Evolutionary conservation across 2,329 filamentous ascomycete genomes (phyloP).

Genomic region (Sarocladiaceae sp.): DNA sequence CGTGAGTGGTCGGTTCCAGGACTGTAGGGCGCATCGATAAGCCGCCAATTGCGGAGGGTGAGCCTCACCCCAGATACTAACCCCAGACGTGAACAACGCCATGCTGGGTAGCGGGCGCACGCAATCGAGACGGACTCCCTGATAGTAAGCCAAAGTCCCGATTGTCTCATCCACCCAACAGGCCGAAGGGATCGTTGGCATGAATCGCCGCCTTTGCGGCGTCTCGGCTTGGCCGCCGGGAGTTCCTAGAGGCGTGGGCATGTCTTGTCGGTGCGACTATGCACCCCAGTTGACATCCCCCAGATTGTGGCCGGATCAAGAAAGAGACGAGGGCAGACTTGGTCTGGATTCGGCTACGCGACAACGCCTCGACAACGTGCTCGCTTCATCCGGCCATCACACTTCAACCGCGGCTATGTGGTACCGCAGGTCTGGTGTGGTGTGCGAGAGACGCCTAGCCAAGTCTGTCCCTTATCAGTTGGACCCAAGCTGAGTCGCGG

Average conservation of each 20-base stretch:
- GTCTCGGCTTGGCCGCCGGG: background rate
- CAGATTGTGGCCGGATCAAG: background rate
- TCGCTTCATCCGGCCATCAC: background rate
- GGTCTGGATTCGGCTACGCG: background rate
- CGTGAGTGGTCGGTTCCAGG: background rate
- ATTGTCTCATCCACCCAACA: constrained; percentile 1
- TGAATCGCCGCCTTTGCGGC: no score
- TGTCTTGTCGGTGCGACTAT: background rate
- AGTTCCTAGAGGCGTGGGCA: background rate
- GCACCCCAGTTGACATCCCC: constrained; percentile 1
- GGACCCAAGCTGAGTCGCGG: background rate
- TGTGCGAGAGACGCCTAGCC: no score
- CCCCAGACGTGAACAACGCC: constrained; percentile 1
- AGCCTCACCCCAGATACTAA: constrained; percentile 5
- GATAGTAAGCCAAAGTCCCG: background rate
- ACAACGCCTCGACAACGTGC: background rate
- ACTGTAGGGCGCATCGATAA: background rate
- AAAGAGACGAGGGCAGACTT: background rate
- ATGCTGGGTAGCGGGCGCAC: background rate
- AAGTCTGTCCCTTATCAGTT: constrained; percentile 2
- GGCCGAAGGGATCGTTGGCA: background rate
- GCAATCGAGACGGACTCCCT: background rate
- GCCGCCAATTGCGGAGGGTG: constrained; percentile 3
- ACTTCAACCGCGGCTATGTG: background rate
- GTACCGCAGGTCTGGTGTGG: background rate